Conservation (phyloP, 306 rosid species). For the Abrus pulchellus region DNA sequence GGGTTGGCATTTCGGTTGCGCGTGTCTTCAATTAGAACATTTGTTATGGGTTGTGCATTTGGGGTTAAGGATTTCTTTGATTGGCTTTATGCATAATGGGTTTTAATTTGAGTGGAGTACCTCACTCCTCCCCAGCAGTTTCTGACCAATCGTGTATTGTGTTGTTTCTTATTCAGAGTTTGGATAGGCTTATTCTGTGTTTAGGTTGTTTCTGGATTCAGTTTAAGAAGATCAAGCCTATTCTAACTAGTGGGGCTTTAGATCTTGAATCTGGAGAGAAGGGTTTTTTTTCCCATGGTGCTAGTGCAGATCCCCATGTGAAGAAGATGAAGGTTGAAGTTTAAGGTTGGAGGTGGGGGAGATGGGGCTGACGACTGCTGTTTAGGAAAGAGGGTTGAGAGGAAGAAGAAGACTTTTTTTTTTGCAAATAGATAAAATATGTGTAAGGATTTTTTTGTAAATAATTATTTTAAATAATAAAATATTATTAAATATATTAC, state of each 20-base stretch:
- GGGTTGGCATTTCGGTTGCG: conserved; percentile 87
- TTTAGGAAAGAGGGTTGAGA: no score
- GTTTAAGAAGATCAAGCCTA: conserved; percentile 78
- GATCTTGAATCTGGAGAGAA: conserved; percentile 86
- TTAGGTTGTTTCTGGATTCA: conserved; percentile 96
- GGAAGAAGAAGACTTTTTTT: no score
- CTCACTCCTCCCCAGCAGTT: conserved; percentile 92
- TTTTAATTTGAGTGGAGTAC: conserved; percentile 70
- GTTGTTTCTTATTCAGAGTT: conserved; percentile 81
- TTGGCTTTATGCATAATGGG: conserved; percentile 77
- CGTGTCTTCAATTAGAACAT: conserved; percentile 58
- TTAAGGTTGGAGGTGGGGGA: no score
- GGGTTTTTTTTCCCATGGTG: conserved; percentile 87
- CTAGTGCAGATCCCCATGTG: conserved; percentile 99
- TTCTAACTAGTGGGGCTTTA: conserved; percentile 57
- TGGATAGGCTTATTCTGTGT: conserved; percentile 81
- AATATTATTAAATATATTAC: no score
- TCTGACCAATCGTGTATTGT: conserved; percentile 80
- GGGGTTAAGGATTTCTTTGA: conserved; percentile 66
- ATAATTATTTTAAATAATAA: no score
- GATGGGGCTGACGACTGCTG: no score
- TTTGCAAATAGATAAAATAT: no score
- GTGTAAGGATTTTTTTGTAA: no score
- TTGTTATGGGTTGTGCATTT: conserved; percentile 64
- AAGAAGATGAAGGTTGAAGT: no score